A percentile compares a stretch with the other conserved stretches of the same genome.
These are phyloP conservation scores for Floccularia luteovirens DNA, from an alignment of 768 basidiomycete genomes.

Conservation along the genomic window DNA sequence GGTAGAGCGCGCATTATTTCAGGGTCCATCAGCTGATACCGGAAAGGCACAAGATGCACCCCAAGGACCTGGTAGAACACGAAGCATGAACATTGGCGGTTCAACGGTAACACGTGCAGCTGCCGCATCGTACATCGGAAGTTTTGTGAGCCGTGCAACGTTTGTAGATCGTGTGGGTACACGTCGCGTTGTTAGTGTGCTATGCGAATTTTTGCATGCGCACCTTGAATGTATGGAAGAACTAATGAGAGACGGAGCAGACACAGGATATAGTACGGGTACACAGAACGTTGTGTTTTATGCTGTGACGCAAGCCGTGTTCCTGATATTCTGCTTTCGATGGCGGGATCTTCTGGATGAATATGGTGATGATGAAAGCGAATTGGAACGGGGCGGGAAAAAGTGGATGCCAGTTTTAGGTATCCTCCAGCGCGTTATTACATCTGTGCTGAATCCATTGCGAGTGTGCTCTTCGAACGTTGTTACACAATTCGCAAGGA, in stretches of 20 bases:
- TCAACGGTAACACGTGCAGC: conserved; percentile 83
- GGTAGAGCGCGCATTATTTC: conserved; percentile 83
- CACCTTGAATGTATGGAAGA: conserved; percentile 71
- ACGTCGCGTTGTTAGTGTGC: conserved; percentile 65
- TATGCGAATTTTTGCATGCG: conserved; percentile 78
- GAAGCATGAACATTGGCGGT: conserved; percentile 18
- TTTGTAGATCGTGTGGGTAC: conserved; percentile 76
- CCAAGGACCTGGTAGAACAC: too few relatives aligned
- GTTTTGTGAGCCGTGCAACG: conserved; percentile 82
- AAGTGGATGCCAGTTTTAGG: conserved; percentile 85
- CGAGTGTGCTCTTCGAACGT: conserved; percentile 89
- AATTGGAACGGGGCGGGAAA: conserved; percentile 33
- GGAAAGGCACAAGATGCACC: too few relatives aligned
- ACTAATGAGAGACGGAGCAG: conserved; percentile 21
- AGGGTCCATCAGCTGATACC: conserved; percentile 14
- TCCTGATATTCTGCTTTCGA: conserved; percentile 96
- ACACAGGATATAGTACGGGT: conserved; percentile 15
- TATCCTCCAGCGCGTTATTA: conserved; percentile 72
- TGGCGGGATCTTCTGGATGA: conserved; percentile 82
- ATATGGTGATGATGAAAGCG: conserved; percentile 48
- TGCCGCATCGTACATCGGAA: conserved; percentile 89
- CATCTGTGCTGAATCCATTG: conserved; percentile 81
- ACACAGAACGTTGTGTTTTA: conserved; percentile 76
- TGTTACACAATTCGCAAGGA: conserved; percentile 87
- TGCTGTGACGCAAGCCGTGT: conserved; percentile 85